phyloP scores from a whole-genome alignment of 73 alveolate genomes.

The Paramecium pentaurelia region DNA sequence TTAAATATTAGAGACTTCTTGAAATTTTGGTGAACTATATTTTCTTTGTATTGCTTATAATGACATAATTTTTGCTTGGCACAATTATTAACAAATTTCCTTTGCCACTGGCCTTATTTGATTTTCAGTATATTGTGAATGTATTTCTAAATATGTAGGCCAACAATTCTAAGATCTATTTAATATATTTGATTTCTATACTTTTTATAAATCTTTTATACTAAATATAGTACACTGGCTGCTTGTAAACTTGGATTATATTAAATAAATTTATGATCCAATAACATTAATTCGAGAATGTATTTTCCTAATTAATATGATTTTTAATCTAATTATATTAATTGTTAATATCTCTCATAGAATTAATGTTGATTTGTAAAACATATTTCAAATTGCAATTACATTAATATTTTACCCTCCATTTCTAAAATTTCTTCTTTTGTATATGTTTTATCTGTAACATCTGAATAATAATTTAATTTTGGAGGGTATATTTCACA shows the following conservation, averaged over 20 bases:
- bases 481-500: conserved; percentile 86
- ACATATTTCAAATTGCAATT: conserved; percentile 73
- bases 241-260: conserved; percentile 67
- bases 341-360: conserved; percentile 63
- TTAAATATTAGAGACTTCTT: conserved; percentile 11
- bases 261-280: conserved; percentile 65
- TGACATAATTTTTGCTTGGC: not conserved
- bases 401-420: conserved; percentile 77
- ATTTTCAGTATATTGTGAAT: not conserved
- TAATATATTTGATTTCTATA: not conserved
- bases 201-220: conserved; percentile 23
- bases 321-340: conserved; percentile 61
- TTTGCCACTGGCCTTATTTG: not conserved
- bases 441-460: conserved; percentile 76
- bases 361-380: conserved; percentile 66
- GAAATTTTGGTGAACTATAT: conserved; percentile 10
- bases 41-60: not conserved
- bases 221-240: conserved; percentile 50
- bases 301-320: conserved; percentile 69
- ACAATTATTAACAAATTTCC: not conserved
- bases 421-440: conserved; percentile 70
- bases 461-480: conserved; percentile 72
- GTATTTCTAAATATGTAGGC: not conserved
- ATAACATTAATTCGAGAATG: conserved; percentile 64
- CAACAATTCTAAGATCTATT: not conserved